Evolutionary conservation across 2,329 filamentous ascomycete species (phyloP).

Genomic region (Cladobotryum protrusum): DNA sequence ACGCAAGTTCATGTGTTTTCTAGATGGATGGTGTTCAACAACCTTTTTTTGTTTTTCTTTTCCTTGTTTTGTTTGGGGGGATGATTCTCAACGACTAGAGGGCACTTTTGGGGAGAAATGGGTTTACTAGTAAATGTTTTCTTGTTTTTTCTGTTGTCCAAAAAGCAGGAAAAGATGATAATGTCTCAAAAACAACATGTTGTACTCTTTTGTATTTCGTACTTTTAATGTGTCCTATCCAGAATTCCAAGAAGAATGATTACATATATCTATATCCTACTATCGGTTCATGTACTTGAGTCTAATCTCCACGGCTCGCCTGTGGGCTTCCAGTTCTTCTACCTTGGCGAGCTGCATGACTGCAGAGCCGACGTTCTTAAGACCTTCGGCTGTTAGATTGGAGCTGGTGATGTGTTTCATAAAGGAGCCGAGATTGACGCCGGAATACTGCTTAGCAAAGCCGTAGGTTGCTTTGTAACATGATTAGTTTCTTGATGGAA

Average conservation of each 20-base stretch:
- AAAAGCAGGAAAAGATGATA: background rate
- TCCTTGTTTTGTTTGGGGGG: background rate
- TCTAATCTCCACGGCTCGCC: slow-evolving; percentile 79
- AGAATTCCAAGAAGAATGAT: background rate
- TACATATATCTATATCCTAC: slow-evolving; percentile 11
- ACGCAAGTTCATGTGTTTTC: slow-evolving; percentile 1
- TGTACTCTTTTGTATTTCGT: background rate
- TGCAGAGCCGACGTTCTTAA: slow-evolving; percentile 77
- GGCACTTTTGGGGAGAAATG: background rate
- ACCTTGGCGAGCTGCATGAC: slow-evolving; percentile 95
- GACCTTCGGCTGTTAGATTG: slow-evolving; percentile 76
- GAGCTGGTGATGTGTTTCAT: slow-evolving; percentile 97
- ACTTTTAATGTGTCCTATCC: background rate
- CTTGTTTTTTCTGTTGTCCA: background rate
- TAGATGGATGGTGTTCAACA: background rate
- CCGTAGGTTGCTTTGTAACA: slow-evolving; percentile 74
- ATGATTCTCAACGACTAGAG: background rate
- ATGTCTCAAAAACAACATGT: background rate
- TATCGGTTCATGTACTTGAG: slow-evolving; percentile 47
- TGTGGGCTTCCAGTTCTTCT: slow-evolving; percentile 90
- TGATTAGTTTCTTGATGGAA: slow-evolving; percentile 4
- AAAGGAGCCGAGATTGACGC: slow-evolving; percentile 92
- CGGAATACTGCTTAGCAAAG: slow-evolving; percentile 97
- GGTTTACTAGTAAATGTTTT: background rate
- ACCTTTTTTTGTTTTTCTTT: background rate